Evolutionary conservation across 1,139 yeast species (phyloP), one percentile per base, ranked within the genome.

Genomic region (Hyphopichia burtonii): DNA sequence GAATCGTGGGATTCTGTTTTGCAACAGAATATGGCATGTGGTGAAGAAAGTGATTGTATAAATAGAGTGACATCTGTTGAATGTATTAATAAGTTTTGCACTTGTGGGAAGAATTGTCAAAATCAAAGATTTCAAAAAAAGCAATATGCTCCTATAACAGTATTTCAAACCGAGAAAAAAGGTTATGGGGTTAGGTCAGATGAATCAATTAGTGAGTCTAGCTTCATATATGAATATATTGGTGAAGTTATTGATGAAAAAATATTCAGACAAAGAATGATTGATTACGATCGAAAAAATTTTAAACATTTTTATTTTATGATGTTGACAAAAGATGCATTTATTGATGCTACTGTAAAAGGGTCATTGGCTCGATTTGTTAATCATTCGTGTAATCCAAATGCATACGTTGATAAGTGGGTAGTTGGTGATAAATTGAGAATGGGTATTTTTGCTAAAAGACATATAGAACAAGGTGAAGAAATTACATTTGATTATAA

Each of bases 381-480:
- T 54, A 93, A 93, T 60, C 99, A 93, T 63, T 88, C 96, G 16
- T 93, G 99, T 63, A 82, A 78, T 51, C 98, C 99, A 5, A 93
- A 93, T 63, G 93, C 96, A 16, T 89, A 80, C 56, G 96, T 93
- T 35, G 97, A 91, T 62, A 93, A 93, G 66, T 93, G 99, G 99
- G 94, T 90, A 16, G 98, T 93, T 14, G 93, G 91, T 17, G 88
- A 86, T 49, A 86, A 87, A 59, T 73, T 89, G 46, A 76, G 90
- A 52, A 93, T 93, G 98, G 99, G 99, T 31, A 87, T 93, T 19
- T 93, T 93, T 61, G 88, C 97, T 41, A 86, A 86, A 53, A 71
- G 96, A 49, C 65, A 71, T 28, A 88, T 93, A 42, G 44, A 53
- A n/a, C 64, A 65, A 43, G 96, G 96, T 38, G 98, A 93, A 62